Conservation (phyloP, 2,329 filamentous ascomycete species). For the Biscogniauxia sp. region DNA sequence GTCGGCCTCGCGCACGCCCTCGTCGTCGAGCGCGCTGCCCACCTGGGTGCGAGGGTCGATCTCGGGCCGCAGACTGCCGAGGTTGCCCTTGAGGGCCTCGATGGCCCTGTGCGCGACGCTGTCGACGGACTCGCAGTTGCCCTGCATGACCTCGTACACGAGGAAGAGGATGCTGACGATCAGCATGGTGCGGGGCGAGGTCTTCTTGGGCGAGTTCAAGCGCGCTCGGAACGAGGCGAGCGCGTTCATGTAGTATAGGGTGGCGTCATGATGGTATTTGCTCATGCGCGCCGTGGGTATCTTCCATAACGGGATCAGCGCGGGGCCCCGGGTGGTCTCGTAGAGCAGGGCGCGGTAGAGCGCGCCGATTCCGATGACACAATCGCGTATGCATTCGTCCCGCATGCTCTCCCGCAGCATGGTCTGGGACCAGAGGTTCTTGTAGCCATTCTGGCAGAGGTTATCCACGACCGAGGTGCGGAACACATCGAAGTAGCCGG, state of each 20-base stretch:
- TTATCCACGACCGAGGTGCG: slow-evolving; percentile 13
- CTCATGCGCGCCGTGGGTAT: slow-evolving; percentile 5
- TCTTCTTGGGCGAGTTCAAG: slow-evolving; percentile 7
- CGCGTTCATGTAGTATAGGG: slow-evolving; percentile 14
- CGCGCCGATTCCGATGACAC: slow-evolving; percentile 17
- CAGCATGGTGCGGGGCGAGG: slow-evolving; percentile 10
- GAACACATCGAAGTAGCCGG: slow-evolving; percentile 17
- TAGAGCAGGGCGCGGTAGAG: slow-evolving; percentile 14
- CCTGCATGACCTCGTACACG: slow-evolving; percentile 19
- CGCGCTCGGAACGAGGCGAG: slow-evolving; percentile 12
- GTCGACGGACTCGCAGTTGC: slow-evolving; percentile 15
- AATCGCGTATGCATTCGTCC: slow-evolving; percentile 19
- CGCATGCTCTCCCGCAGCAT: slow-evolving; percentile 16
- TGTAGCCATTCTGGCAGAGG: slow-evolving; percentile 17
- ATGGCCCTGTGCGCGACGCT: slow-evolving; percentile 11
- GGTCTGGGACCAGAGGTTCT: slow-evolving; percentile 16
- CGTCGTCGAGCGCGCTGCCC: slow-evolving; percentile 14
- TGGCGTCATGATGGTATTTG: slow-evolving; percentile 13
- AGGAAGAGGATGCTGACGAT: slow-evolving; percentile 19
- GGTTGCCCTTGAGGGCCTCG: slow-evolving; percentile 8
- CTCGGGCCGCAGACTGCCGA: slow-evolving; percentile 4
- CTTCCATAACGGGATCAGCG: slow-evolving; percentile 5
- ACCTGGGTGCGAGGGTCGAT: background rate
- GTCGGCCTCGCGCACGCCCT: slow-evolving; percentile 18
- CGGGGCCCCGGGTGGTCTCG: slow-evolving; percentile 1